Evolutionary conservation across 495 filamentous ascomycete species (phyloP).

Genomic region (Clohesyomyces aquaticus): DNA sequence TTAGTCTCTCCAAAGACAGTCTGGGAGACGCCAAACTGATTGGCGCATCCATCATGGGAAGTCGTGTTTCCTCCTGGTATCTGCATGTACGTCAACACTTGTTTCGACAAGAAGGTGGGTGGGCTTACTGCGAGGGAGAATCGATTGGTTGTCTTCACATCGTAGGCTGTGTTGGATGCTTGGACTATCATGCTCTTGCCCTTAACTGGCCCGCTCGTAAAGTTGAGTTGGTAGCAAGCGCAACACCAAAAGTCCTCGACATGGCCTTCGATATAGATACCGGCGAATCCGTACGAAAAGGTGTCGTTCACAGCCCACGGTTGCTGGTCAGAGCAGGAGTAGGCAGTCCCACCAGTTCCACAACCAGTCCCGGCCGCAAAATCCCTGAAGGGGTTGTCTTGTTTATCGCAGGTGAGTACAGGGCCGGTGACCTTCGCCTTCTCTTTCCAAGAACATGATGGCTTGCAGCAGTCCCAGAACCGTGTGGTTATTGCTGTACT

Average conservation of each 20-base stretch:
- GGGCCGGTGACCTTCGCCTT: constrained; percentile 56
- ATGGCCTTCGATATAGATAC: constrained; percentile 57
- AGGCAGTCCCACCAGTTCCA: constrained; percentile 60
- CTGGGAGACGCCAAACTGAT: constrained; percentile 59
- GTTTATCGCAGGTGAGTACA: constrained; percentile 59
- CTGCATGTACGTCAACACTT: constrained; percentile 31
- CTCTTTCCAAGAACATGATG: constrained; percentile 64
- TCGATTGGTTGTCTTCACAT: constrained; percentile 41
- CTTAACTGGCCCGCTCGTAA: constrained; percentile 31
- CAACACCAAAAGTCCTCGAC: constrained; percentile 65
- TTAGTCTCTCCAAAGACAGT: constrained; percentile 56
- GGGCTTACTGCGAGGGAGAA: constrained; percentile 37
- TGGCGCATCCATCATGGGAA: constrained; percentile 62
- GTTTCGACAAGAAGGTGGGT: not conserved
- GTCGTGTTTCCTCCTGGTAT: constrained; percentile 39
- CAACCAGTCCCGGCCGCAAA: constrained; percentile 49
- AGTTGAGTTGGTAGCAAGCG: constrained; percentile 61
- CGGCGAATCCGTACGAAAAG: constrained; percentile 66
- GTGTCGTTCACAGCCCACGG: constrained; percentile 66
- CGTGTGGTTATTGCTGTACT: constrained; percentile 57
- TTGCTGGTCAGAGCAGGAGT: constrained; percentile 62
- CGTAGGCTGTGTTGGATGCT: constrained; percentile 63
- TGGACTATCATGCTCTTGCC: constrained; percentile 71
- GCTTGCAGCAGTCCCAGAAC: constrained; percentile 75
- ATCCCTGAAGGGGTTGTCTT: constrained; percentile 55